Base-by-base conservation (phyloP, 768 basidiomycete species). In the Tricholoma matsutake region DNA sequence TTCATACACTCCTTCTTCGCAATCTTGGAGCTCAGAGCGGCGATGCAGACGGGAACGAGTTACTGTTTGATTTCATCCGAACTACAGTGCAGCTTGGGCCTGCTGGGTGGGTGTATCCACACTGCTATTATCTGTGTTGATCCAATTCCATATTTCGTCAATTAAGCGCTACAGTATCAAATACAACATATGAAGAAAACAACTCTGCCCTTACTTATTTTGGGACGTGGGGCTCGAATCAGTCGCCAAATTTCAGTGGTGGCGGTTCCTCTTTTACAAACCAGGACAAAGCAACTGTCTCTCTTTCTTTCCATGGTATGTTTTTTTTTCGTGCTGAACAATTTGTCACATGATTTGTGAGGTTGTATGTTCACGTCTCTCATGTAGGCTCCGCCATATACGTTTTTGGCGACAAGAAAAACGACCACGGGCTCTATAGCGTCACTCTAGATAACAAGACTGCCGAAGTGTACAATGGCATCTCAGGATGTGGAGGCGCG, bases 351-450 rank as follows among this genome's bases (percentile, higher is more conserved):
- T 14, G 35, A 29, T 51, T 29, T 25, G 14, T 39, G 11, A 39
- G 13, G 14, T 18, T 13, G 54, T 2, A 54, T 41, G 8, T 22
- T 28, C 16, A 43, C 29, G 39, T 54, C 31, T 13, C 39, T 43
- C 14, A 18, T 9, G 32, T 61, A 80, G 80, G 78, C 41, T 79
- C 79, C 20, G 76, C 79, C 0, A 67, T 81, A 28, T 80, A 78
- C 57, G 72, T 81, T 13, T 75, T 79, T 39, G 81, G 82, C 2
- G 81, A 82, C 69, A 81, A 80, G 65, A 80, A 78, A 65, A 80
- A 80, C 57, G 78, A 82, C 64, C 81, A 83, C 60, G 74, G 82
- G 0, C 64, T 75, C 7, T 83, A 79, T 66, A 73, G 68, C 20
- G 76, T 81, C 22, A 65, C 64, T 6, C 69, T 82, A 4, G 81